Conservation (phyloP, 2,329 filamentous ascomycete species). For the Ceratocystis alfenasii region DNA sequence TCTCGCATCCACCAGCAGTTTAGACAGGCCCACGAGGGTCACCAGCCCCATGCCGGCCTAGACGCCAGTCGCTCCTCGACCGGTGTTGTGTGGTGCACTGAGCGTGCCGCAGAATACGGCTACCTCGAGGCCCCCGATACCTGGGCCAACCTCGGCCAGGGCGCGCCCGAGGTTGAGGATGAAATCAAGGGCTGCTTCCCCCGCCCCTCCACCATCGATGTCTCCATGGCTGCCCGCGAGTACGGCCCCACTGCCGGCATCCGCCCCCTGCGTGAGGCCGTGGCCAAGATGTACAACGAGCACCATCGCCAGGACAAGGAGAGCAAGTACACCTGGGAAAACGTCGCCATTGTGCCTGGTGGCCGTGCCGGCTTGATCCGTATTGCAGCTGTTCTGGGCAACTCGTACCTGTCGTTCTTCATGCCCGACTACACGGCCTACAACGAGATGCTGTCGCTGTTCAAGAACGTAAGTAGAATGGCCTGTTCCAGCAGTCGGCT, state of each 20-base stretch:
- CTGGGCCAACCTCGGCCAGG: constrained; percentile 92
- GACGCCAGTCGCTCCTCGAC: constrained; percentile 81
- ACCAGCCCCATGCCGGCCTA: constrained; percentile 80
- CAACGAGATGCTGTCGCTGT: constrained; percentile 91
- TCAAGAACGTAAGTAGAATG: constrained; percentile 59
- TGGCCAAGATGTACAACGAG: constrained; percentile 85
- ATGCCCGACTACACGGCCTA: constrained; percentile 94
- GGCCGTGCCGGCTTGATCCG: constrained; percentile 85
- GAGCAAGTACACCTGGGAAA: constrained; percentile 92
- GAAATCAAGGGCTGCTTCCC: constrained; percentile 83
- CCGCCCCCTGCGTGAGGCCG: constrained; percentile 75
- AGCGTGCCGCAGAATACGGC: constrained; percentile 79
- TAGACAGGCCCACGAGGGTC: constrained; percentile 78
- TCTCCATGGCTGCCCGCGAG: constrained; percentile 68
- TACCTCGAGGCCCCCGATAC: constrained; percentile 67
- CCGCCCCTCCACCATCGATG: constrained; percentile 64
- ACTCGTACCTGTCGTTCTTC: constrained; percentile 87
- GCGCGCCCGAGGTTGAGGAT: constrained; percentile 85
- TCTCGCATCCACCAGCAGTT: constrained; percentile 84
- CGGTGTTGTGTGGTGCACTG: constrained; percentile 86
- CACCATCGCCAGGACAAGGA: constrained; percentile 79
- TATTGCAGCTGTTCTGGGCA: constrained; percentile 86
- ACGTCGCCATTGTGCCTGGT: constrained; percentile 90
- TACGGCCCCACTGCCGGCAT: constrained; percentile 93
- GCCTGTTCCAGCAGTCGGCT: not conserved